These are phyloP conservation scores for Gracilaria domingensis DNA, from an alignment of 23 red algal species.

Conservation along the genomic window DNA sequence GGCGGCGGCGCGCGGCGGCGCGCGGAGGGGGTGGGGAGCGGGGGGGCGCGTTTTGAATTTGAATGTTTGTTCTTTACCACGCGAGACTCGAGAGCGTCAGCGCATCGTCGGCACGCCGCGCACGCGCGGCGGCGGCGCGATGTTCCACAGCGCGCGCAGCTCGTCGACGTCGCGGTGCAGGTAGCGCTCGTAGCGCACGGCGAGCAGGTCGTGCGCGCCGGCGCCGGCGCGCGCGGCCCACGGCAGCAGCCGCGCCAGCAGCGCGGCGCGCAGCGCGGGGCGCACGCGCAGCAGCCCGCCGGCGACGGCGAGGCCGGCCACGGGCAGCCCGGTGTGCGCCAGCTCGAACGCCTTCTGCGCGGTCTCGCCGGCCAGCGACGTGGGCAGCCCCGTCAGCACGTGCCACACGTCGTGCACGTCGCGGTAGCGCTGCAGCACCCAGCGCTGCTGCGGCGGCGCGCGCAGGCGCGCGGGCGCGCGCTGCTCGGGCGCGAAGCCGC, in stretches of 20 bases:
- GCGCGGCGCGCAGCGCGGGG: background rate
- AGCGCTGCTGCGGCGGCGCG: constrained; percentile 55
- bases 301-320: constrained; percentile 38
- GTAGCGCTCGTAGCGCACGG: constrained; percentile 77
- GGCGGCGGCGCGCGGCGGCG: background rate
- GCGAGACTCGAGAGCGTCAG: background rate
- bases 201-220: constrained; percentile 53
- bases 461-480: constrained; percentile 78
- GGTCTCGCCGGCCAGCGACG: constrained; percentile 89
- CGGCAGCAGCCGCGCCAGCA: constrained; percentile 63
- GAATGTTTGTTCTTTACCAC: background rate
- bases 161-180: constrained; percentile 69
- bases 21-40: background rate
- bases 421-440: constrained; percentile 92
- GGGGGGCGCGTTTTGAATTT: background rate
- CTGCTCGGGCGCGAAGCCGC: constrained; percentile 66
- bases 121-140: no score
- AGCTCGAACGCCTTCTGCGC: constrained; percentile 90
- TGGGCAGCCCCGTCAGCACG: constrained; percentile 84
- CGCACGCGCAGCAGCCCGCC: constrained; percentile 21
- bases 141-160: constrained; percentile 54
- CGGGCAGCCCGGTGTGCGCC: constrained; percentile 86
- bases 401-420: constrained; percentile 96
- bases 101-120: constrained; percentile 10
- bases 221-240: constrained; percentile 80